phyloP scores from a whole-genome alignment of 139 green algal genomes.

The Pleodorina starrii region DNA sequence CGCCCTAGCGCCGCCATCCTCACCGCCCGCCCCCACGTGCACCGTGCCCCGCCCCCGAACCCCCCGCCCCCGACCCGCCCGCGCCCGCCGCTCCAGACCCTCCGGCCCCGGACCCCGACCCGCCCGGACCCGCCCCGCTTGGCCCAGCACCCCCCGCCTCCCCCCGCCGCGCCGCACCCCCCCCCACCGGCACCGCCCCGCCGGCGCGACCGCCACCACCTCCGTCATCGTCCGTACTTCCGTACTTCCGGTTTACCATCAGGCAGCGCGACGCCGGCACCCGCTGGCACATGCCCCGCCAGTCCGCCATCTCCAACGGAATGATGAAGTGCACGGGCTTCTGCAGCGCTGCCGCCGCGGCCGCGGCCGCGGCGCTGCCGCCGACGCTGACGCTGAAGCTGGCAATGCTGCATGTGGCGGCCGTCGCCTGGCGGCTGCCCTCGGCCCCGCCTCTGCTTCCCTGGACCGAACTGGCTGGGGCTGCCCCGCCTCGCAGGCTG shows the following conservation, averaged over 20 bases:
- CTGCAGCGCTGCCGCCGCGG: not conserved
- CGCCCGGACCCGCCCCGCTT: not conserved
- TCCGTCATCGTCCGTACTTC: not conserved
- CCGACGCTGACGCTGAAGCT: not conserved
- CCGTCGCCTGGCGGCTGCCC: not conserved
- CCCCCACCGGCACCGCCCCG: not conserved
- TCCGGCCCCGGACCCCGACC: not conserved
- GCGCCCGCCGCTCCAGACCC: no score
- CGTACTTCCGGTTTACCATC: not conserved
- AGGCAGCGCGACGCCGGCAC: not conserved
- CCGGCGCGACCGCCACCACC: not conserved
- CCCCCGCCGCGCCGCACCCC: not conserved
- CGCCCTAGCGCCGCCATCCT: no score
- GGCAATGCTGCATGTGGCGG: not conserved
- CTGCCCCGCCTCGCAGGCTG: not conserved
- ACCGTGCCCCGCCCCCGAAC: no score
- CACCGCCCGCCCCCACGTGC: no score
- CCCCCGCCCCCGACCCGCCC: not conserved
- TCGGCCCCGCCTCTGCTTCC: not conserved
- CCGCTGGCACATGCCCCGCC: not conserved
- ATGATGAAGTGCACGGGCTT: not conserved
- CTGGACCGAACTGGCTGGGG: not conserved
- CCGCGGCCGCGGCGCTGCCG: no score
- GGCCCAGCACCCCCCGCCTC: not conserved
- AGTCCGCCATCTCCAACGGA: not conserved